Conservation (phyloP, 1,284 basidiomycete genomes). For the Tilletia setariae region DNA sequence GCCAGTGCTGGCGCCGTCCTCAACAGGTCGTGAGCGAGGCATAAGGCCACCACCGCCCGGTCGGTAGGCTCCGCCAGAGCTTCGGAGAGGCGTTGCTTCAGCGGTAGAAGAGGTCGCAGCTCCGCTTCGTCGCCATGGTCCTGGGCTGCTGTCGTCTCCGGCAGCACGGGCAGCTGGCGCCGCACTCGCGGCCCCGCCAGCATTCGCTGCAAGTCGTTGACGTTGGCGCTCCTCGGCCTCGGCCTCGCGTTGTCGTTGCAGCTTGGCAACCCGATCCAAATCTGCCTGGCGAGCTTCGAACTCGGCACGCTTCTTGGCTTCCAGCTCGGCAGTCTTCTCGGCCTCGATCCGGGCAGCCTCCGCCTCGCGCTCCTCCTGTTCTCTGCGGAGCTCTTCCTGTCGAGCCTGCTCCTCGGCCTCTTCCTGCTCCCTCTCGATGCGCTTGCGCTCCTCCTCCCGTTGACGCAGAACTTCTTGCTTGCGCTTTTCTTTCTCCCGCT, state of each 20-base stretch:
- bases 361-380: constrained; percentile 37
- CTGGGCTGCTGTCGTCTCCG: neutral
- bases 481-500: constrained; percentile 79
- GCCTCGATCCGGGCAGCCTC: constrained; percentile 36
- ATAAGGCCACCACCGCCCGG: neutral
- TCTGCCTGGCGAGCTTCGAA: constrained; percentile 49
- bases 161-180: neutral
- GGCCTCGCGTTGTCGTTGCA: constrained; percentile 43
- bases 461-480: constrained; percentile 37
- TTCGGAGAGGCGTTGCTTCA: neutral
- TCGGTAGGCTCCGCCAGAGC: neutral
- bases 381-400: constrained; percentile 23
- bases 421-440: constrained; percentile 26
- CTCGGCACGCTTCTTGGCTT: constrained; percentile 51
- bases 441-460: constrained; percentile 23
- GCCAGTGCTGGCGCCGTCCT: neutral
- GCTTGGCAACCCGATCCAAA: constrained; percentile 41
- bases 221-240: constrained; percentile 30
- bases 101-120: constrained; percentile 17
- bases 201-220: neutral
- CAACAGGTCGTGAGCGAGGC: neutral
- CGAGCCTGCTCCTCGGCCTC: constrained; percentile 40
- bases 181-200: neutral
- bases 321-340: constrained; percentile 44
- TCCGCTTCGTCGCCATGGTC: constrained; percentile 4